phyloP scores from a whole-genome alignment of 805 yeast species.

The Suhomyces sp. region DNA sequence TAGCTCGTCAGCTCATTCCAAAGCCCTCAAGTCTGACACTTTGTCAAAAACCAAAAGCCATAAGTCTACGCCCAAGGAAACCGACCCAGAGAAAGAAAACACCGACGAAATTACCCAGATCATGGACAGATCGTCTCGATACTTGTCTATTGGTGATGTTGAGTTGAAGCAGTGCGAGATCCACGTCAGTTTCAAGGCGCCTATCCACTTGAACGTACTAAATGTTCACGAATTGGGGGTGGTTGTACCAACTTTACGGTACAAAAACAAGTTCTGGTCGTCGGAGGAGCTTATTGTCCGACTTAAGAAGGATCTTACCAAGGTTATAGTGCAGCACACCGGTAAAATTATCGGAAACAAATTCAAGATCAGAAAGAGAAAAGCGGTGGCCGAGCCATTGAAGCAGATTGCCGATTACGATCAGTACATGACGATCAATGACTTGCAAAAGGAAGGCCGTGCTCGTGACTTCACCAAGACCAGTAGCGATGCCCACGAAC shows the following conservation, averaged over 20 bases:
- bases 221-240: constrained; percentile 75
- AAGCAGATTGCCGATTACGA: constrained; percentile 41
- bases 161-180: constrained; percentile 38
- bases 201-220: constrained; percentile 62
- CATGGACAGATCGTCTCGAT: constrained; percentile 42
- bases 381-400: constrained; percentile 28
- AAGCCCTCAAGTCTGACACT: background rate
- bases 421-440: constrained; percentile 35
- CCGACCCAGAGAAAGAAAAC: constrained; percentile 8
- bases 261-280: constrained; percentile 68
- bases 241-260: constrained; percentile 57
- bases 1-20: background rate
- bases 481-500: constrained; percentile 2
- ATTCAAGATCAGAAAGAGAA: constrained; percentile 43
- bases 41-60: background rate
- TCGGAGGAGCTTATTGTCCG: constrained; percentile 61
- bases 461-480: constrained; percentile 17
- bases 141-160: constrained; percentile 37
- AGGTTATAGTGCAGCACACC: constrained; percentile 57
- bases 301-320: constrained; percentile 61
- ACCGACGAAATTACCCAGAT: constrained; percentile 40
- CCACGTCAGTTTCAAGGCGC: constrained; percentile 73
- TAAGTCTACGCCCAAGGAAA: constrained; percentile 2
- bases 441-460: constrained; percentile 32
- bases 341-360: constrained; percentile 82